Evolutionary conservation across 2,329 filamentous ascomycete species (phyloP).

Genomic region (Bipolaris gigantea): DNA sequence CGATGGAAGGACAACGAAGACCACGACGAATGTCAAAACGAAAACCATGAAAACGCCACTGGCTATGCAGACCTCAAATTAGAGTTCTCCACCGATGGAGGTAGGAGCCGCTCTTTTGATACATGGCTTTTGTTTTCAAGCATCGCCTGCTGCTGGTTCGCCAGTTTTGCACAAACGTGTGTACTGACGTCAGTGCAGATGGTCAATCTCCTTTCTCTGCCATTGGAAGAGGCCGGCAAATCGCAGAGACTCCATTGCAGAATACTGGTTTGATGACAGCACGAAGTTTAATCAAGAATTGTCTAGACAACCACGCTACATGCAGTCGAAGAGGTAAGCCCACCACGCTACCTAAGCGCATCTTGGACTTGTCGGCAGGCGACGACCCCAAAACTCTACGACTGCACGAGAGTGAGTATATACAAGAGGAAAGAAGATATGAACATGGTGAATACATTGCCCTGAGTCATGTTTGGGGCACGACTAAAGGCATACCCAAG

Average conservation of each 20-base stretch:
- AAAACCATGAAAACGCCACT: conserved; percentile 24
- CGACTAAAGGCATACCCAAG: conserved; percentile 30
- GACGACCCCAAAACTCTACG: conserved; percentile 35
- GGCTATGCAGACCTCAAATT: conserved; percentile 41
- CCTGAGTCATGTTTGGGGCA: conserved; percentile 40
- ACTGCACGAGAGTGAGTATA: conserved; percentile 34
- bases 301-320: conserved; percentile 35
- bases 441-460: conserved; percentile 40
- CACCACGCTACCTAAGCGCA: conserved; percentile 33
- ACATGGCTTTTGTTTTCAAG: not conserved
- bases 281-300: conserved; percentile 34
- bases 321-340: conserved; percentile 29
- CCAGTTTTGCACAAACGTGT: conserved; percentile 1
- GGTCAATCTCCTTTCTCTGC: conserved; percentile 40
- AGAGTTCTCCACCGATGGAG: conserved; percentile 42
- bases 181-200: conserved; percentile 29
- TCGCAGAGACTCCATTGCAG: conserved; percentile 35
- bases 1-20: conserved; percentile 32
- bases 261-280: conserved; percentile 31
- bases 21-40: conserved; percentile 21
- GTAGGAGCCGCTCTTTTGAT: conserved; percentile 23
- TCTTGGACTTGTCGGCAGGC: conserved; percentile 34
- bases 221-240: conserved; percentile 38
- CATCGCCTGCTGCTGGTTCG: conserved; percentile 5
- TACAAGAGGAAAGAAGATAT: conserved; percentile 28